Evolutionary conservation across 164 flowering plant species (phyloP).

Genomic region (Dillenia suffruticosa): DNA sequence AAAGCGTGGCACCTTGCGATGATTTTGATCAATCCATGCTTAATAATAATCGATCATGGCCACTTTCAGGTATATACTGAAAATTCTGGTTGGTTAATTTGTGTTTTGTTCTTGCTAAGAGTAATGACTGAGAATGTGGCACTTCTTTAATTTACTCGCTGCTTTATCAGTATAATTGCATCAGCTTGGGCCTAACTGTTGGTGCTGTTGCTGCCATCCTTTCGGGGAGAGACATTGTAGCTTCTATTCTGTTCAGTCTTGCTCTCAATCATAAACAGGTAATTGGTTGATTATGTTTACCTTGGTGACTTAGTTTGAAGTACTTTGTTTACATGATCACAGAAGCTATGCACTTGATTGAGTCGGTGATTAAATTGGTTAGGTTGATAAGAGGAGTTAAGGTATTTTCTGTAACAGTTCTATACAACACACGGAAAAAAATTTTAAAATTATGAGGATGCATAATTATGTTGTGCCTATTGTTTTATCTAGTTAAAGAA

Average conservation of each 20-base stretch:
- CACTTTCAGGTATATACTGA: constrained; percentile 84
- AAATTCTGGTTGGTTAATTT: background rate
- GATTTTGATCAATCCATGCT: constrained; percentile 70
- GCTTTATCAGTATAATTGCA: constrained; percentile 74
- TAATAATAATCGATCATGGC: constrained; percentile 90
- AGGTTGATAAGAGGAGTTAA: too few relatives aligned
- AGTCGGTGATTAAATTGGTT: too few relatives aligned
- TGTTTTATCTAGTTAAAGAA: too few relatives aligned
- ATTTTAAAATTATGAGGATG: too few relatives aligned
- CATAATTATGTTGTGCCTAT: too few relatives aligned
- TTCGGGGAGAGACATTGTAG: constrained; percentile 60
- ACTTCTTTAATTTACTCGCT: constrained; percentile 13
- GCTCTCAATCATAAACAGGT: constrained; percentile 99
- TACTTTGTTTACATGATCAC: too few relatives aligned
- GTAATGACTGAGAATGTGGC: background rate
- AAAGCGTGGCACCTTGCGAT: constrained; percentile 71
- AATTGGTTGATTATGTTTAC: too few relatives aligned
- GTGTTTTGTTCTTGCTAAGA: background rate
- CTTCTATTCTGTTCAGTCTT: constrained; percentile 58
- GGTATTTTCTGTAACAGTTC: too few relatives aligned
- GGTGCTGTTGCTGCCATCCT: constrained; percentile 87
- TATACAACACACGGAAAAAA: too few relatives aligned
- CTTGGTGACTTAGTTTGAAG: too few relatives aligned
- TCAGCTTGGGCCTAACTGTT: constrained; percentile 85
- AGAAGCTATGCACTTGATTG: background rate